Evolutionary conservation across 2,329 filamentous ascomycete genomes (phyloP).

Genomic region (Colletotrichum sp.): DNA sequence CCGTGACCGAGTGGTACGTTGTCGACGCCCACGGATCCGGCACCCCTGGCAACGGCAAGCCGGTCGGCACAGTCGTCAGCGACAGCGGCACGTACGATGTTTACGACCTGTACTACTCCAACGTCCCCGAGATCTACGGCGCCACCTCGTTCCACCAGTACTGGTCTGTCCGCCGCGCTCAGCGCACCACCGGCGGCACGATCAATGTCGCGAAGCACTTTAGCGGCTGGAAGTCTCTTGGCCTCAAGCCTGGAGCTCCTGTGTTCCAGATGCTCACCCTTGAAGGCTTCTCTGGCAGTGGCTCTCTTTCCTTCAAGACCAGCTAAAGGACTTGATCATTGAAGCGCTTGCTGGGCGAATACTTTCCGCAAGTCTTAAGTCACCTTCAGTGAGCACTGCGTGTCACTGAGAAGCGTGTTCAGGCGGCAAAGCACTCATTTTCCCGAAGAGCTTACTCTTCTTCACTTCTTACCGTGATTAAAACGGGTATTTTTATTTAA

Average conservation of each 20-base stretch:
- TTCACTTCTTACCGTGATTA: not conserved
- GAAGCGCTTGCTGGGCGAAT: not conserved
- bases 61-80: not conserved
- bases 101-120: not conserved
- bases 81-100: not conserved
- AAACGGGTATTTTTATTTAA: not conserved
- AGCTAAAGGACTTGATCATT: not conserved
- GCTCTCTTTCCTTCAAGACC: not conserved
- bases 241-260: not conserved
- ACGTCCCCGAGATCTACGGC: not conserved
- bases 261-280: not conserved
- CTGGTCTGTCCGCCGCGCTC: not conserved
- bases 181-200: not conserved
- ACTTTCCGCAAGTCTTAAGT: not conserved
- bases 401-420: not conserved
- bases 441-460: not conserved
- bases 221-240: not conserved
- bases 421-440: not conserved
- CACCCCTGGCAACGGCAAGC: not conserved
- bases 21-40: not conserved
- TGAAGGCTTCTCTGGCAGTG: not conserved
- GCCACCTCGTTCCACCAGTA: not conserved
- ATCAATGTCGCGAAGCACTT: not conserved
- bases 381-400: not conserved
- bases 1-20: not conserved